Conservation (phyloP, 441 rosid genomes). For the Mallotus japonicus region DNA sequence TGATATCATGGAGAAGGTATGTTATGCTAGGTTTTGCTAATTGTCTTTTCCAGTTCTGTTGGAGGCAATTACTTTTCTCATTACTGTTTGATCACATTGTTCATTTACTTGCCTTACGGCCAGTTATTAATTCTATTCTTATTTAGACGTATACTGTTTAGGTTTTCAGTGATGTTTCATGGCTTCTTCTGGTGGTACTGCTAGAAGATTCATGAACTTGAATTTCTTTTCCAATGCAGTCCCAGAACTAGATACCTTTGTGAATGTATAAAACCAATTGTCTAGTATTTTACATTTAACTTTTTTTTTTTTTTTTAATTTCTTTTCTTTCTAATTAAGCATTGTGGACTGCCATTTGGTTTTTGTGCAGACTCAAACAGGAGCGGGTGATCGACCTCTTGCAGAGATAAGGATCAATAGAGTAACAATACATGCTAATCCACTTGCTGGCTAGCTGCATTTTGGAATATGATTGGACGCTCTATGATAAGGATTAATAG, state of each 20-base stretch:
- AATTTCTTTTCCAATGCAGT: background rate
- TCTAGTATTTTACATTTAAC: background rate
- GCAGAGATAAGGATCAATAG: constrained; percentile 96
- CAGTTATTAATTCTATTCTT: background rate
- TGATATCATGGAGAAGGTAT: constrained; percentile 96
- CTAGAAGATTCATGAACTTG: background rate
- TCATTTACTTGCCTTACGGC: background rate
- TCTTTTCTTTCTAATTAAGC: background rate
- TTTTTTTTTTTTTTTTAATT: too few relatives aligned
- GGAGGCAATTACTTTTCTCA: background rate
- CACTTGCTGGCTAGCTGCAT: constrained; percentile 70
- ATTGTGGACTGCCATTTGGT: constrained; percentile 1
- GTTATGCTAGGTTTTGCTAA: background rate
- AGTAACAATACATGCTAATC: constrained; percentile 90
- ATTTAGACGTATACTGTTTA: background rate
- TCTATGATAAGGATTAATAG: too few relatives aligned
- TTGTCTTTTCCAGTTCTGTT: background rate
- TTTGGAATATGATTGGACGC: background rate
- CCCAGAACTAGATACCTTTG: background rate
- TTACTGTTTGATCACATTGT: background rate
- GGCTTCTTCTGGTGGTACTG: background rate
- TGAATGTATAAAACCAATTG: background rate
- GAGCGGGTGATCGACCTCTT: constrained; percentile 84
- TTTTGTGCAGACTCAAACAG: constrained; percentile 77
- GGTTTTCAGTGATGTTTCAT: background rate